phyloP scores from a whole-genome alignment of 768 basidiomycete species.

The Cantharellus anzutake region DNA sequence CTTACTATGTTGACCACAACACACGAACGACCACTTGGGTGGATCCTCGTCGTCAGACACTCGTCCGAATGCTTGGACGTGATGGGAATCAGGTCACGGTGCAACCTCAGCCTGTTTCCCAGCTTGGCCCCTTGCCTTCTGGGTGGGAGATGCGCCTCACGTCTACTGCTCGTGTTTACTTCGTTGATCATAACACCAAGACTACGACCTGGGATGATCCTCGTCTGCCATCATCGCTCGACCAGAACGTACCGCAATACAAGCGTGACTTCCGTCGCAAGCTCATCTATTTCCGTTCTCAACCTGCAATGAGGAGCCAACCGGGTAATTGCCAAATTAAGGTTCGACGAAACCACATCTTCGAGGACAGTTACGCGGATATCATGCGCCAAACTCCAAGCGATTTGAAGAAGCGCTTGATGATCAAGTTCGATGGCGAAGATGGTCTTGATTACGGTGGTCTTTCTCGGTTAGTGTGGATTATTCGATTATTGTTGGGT shows the following conservation, averaged over 20 bases:
- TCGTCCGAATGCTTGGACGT: slow-evolving; percentile 93
- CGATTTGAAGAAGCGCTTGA: slow-evolving; percentile 93
- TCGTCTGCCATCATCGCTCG: slow-evolving; percentile 81
- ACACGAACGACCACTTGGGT: slow-evolving; percentile 99
- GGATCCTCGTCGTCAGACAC: slow-evolving; percentile 89
- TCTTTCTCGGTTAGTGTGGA: slow-evolving; percentile 55
- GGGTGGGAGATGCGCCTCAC: slow-evolving; percentile 99
- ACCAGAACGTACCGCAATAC: slow-evolving; percentile 96
- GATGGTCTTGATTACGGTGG: slow-evolving; percentile 99
- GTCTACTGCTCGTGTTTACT: slow-evolving; percentile 93
- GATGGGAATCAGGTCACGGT: slow-evolving; percentile 37
- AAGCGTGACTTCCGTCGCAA: slow-evolving; percentile 99
- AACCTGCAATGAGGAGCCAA: slow-evolving; percentile 93
- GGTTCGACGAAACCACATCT: slow-evolving; percentile 93
- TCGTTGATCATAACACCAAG: slow-evolving; percentile 99
- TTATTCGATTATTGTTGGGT: background rate
- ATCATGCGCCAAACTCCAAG: slow-evolving; percentile 99
- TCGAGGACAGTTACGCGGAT: slow-evolving; percentile 98
- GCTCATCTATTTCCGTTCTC: slow-evolving; percentile 97
- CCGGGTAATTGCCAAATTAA: slow-evolving; percentile 99
- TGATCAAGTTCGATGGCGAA: slow-evolving; percentile 99
- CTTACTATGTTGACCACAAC: slow-evolving; percentile 99
- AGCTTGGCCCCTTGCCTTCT: slow-evolving; percentile 88
- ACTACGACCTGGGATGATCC: slow-evolving; percentile 99
- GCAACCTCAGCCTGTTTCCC: slow-evolving; percentile 63